Conservation (phyloP, 306 rosid species). For the Gillenia trifoliata region DNA sequence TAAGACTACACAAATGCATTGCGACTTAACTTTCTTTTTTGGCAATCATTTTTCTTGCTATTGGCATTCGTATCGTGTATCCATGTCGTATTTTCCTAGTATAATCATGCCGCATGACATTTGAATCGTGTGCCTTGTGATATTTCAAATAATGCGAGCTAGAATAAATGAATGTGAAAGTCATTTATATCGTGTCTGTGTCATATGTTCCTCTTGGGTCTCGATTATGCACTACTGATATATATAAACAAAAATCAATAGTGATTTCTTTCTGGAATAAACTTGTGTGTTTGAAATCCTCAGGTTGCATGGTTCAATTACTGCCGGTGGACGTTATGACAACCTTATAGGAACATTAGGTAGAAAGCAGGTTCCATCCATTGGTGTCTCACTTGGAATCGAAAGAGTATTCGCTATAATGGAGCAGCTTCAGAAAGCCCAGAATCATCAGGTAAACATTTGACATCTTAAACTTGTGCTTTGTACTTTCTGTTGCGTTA, state of each 20-base stretch:
- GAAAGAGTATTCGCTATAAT: slow-evolving; percentile 84
- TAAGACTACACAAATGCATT: slow-evolving; percentile 17
- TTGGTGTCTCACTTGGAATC: slow-evolving; percentile 93
- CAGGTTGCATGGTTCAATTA: slow-evolving; percentile 81
- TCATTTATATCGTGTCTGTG: too few relatives aligned
- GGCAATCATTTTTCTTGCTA: background rate
- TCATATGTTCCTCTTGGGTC: background rate
- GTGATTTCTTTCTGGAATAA: too few relatives aligned
- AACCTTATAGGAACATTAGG: slow-evolving; percentile 87
- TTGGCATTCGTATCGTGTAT: background rate
- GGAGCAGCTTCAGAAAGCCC: slow-evolving; percentile 69
- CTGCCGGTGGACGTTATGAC: slow-evolving; percentile 94
- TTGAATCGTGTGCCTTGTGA: too few relatives aligned
- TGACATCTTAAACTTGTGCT: too few relatives aligned
- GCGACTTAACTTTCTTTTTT: background rate
- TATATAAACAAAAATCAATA: too few relatives aligned
- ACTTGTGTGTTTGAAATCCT: background rate
- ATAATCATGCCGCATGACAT: too few relatives aligned
- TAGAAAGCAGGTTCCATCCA: slow-evolving; percentile 76
- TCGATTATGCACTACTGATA: too few relatives aligned
- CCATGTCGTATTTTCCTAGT: background rate
- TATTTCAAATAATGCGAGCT: too few relatives aligned
- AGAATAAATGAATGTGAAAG: too few relatives aligned
- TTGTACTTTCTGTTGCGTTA: background rate
- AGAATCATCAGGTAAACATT: slow-evolving; percentile 65